Evolutionary conservation across 257 asterid genomes (phyloP).

Genomic region (Capsicum rhomboideum): DNA sequence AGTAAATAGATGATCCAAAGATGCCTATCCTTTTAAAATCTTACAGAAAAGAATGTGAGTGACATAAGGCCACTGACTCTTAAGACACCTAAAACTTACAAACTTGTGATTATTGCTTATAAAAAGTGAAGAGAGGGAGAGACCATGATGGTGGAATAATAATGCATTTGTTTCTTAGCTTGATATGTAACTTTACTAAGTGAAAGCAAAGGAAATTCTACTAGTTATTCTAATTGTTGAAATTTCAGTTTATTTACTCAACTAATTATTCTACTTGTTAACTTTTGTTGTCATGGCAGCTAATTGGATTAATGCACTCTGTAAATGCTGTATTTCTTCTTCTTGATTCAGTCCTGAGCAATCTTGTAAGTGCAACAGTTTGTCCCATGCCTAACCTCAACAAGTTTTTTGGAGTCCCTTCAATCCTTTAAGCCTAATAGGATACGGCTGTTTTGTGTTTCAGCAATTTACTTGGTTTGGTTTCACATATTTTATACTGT

Average conservation of each 20-base stretch:
- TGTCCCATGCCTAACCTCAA: neutral
- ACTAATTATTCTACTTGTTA: neutral
- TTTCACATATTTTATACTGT: constrained; percentile 47
- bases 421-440: neutral
- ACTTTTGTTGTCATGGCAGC: constrained; percentile 25
- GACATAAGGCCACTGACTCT: neutral
- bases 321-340: constrained; percentile 81
- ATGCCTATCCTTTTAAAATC: neutral
- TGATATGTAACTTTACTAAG: neutral
- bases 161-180: neutral
- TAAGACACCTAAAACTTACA: neutral
- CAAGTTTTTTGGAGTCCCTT: neutral
- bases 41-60: neutral
- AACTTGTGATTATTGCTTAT: neutral
- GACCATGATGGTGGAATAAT: neutral
- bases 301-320: constrained; percentile 78
- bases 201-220: neutral
- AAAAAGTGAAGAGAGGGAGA: neutral
- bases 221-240: no score
- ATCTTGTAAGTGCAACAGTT: constrained; percentile 37
- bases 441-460: neutral
- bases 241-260: no score
- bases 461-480: constrained; percentile 81
- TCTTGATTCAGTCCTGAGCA: constrained; percentile 65
- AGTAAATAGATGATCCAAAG: neutral